phyloP scores from a whole-genome alignment of 164 flowering plant species.

The Kingdonia uniflora region DNA sequence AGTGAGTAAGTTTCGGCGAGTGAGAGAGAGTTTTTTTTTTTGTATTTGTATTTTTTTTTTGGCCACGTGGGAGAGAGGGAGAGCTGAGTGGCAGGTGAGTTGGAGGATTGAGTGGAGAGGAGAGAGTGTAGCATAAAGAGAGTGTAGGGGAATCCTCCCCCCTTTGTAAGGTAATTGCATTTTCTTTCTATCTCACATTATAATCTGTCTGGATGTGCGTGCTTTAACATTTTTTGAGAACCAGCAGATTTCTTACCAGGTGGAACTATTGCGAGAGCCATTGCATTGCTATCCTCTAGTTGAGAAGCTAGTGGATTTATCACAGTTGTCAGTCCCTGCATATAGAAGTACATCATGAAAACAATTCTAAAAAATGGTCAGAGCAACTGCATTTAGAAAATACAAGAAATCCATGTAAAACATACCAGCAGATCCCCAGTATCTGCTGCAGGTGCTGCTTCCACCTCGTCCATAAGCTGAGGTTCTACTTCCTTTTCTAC shows the following conservation, averaged over 20 bases:
- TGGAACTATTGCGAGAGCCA: constrained; percentile 87
- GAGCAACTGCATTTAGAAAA: neutral
- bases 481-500: constrained; percentile 39
- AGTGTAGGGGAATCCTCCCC: too few species aligned
- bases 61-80: too few species aligned
- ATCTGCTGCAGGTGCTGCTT: constrained; percentile 31
- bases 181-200: too few species aligned
- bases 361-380: neutral
- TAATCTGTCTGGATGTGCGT: too few species aligned
- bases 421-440: constrained; percentile 62
- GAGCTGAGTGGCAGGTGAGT: too few species aligned
- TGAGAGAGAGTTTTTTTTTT: too few species aligned
- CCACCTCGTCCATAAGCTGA: constrained; percentile 30
- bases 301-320: constrained; percentile 57
- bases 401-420: constrained; percentile 1
- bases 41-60: too few species aligned
- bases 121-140: too few species aligned
- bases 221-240: too few species aligned
- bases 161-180: too few species aligned
- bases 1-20: too few species aligned
- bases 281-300: constrained; percentile 79
- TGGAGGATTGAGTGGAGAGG: too few species aligned
- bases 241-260: constrained; percentile 30
- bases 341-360: neutral
- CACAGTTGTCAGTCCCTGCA: constrained; percentile 66